Base-by-base conservation (phyloP, 768 basidiomycete genomes). In the Nevesoporus exiguus region DNA sequence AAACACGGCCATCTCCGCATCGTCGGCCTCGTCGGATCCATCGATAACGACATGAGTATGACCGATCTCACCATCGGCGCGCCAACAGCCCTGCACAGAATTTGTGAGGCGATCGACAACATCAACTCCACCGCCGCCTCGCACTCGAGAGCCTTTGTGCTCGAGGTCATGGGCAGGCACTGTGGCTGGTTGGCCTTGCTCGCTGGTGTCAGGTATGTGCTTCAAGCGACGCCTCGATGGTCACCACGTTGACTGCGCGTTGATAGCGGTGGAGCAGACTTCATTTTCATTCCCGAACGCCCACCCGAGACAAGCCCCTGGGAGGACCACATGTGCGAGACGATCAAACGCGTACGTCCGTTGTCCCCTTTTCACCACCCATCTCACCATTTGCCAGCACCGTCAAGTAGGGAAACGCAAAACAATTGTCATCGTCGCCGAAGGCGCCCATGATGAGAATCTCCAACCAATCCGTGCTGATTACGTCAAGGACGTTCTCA, bases 111-210 rank as follows among this genome's bases (percentile, higher is more conserved):
- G 25, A 90, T 99, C 70, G 97, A 99, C 68, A 96, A 93, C 60
- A 98, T 99, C 72, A 96, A 94, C 63, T 95, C 94, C 5, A 98
- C 97, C 8, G 97, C 97, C 7, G 82, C 81, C 58, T 96, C 93
- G 51, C 97, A 99, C 71, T 98, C 94, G 27, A 83, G 97, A 53
- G 97, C 97, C 0, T 99, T 99, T 70, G 95, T 99, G 39, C 79
- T 99, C 37, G 97, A 98, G 71, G 97, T 98, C 49, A 99, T 98
- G 97, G 97, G 97, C n/a, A 77, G 96, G 52, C 92, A 98, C 68
- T 98, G 97, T 71, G 97, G 97, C n/a, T 99, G 97, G 97, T 77
- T 98, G 17, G 94, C 97, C 3, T 77, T 98, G 22, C 79, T 94
- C 64, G 97, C 94, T 11, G 94, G 90, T 57, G 88, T 98, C 47